Base-by-base conservation (phyloP, 306 rosid species). In the Inga laurina region DNA sequence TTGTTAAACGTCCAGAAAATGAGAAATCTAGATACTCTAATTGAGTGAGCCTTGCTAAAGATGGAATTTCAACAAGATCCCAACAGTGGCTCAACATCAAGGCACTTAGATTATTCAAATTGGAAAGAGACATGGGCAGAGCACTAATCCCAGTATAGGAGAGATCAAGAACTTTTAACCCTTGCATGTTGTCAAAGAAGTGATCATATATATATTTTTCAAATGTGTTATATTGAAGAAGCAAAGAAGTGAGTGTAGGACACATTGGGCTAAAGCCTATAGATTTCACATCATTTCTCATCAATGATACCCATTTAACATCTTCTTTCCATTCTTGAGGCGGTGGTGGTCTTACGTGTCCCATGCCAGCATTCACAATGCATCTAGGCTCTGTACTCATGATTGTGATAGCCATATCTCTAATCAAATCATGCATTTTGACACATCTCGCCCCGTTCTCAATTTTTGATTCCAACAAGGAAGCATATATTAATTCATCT, bases 231-330 rank as follows among this genome's bases (percentile, higher is more conserved):
- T 30, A 27, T 43, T 77, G 85, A 30, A 83, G 54, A 2, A 83
- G 69, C 51, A 83, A 71, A 30, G 78, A 76, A 54, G 78, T 68
- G 16, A 83, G 41, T 32, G 1, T 21, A 3, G 64, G 62, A 30
- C 69, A 64, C 41, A 5, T 57, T 69, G 39, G 69, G 2, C 48
- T 80, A 56, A 61, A 24, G 34, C 24, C 24, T 4, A 61, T 68
- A 45, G 51, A 54, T 35, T 15, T n/a, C 22, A 83, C 11, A 39
- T 70, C 8, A 44, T 83, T 83, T 70, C 56, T 70, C 86, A 71
- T 83, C 19, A 83, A 21, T 61, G 86, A 83, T 34, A 57, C 86
- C 57, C 82, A 71, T 41, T 83, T 66, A 44, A 59, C 79, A 69
- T 77, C 73, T 57, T 83, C 78, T 54, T 12, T 24, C 82, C 86